Evolutionary conservation across 2,329 filamentous ascomycete species (phyloP).

Genomic region (Colletotrichum tamarilloi): DNA sequence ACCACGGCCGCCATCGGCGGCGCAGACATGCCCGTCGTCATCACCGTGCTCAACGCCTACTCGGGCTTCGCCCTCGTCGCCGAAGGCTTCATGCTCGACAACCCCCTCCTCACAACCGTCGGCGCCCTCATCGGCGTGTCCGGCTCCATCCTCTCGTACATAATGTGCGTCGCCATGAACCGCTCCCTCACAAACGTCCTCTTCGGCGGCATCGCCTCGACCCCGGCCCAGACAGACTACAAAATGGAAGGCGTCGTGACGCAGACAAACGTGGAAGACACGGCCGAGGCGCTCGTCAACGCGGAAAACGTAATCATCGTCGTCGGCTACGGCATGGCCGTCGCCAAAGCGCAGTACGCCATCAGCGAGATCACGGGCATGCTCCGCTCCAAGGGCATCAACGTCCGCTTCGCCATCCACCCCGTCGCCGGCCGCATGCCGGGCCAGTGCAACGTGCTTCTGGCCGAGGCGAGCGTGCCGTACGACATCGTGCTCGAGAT

Average conservation of each 20-base stretch:
- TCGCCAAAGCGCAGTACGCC: conserved; percentile 92
- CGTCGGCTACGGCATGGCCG: conserved; percentile 94
- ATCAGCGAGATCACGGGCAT: conserved; percentile 83
- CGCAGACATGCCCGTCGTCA: conserved; percentile 94
- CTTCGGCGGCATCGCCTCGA: conserved; percentile 82
- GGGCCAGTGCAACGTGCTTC: conserved; percentile 90
- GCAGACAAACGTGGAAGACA: conserved; percentile 83
- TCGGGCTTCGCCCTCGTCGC: conserved; percentile 91
- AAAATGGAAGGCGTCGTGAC: conserved; percentile 85
- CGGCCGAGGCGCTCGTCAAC: conserved; percentile 78
- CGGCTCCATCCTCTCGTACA: conserved; percentile 88
- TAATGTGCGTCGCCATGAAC: conserved; percentile 93
- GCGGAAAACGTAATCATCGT: conserved; percentile 90
- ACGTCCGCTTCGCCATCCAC: conserved; percentile 90
- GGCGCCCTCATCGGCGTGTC: conserved; percentile 90
- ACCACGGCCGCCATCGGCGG: conserved; percentile 90
- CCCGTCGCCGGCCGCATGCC: conserved; percentile 93
- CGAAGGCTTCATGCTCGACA: conserved; percentile 92
- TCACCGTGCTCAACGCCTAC: conserved; percentile 91
- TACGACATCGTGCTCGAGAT: conserved; percentile 95
- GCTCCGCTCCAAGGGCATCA: conserved; percentile 80
- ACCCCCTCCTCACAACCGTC: conserved; percentile 84
- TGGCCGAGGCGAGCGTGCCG: conserved; percentile 88
- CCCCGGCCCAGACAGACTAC: conserved; percentile 68
- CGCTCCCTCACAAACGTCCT: conserved; percentile 88